Conservation (phyloP, 176 grass and related monocot species). For the Oryza coarctata region DNA sequence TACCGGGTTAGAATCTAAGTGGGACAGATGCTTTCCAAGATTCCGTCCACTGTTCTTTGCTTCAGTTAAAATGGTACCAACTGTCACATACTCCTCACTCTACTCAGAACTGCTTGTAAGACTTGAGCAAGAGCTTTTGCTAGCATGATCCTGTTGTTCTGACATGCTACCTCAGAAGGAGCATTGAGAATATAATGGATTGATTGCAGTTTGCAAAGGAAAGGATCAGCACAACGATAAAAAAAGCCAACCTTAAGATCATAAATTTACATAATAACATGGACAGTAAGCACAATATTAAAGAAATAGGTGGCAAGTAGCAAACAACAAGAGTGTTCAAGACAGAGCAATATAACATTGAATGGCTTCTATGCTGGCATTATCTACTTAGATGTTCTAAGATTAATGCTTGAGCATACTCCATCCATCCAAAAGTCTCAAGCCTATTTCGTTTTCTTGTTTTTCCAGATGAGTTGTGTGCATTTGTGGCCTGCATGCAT, state of each 20-base stretch:
- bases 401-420: too few species aligned
- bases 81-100: conserved; percentile 72
- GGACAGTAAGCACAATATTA: not conserved
- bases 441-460: too few species aligned
- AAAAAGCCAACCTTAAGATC: not conserved
- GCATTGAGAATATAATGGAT: conserved; percentile 32
- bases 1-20: conserved; percentile 98
- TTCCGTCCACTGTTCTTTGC: conserved; percentile 54
- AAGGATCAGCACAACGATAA: not conserved
- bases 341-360: not conserved
- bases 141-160: conserved; percentile 66
- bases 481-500: too few species aligned
- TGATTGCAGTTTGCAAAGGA: conserved; percentile 27
- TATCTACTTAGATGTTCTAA: not conserved
- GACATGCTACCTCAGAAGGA: conserved; percentile 65
- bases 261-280: not conserved
- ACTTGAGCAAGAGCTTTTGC: conserved; percentile 92
- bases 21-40: conserved; percentile 87
- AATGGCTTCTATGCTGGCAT: not conserved
- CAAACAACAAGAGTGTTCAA: not conserved
- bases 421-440: too few species aligned
- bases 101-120: conserved; percentile 76
- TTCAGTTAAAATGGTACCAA: conserved; percentile 82
- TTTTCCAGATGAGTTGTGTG: too few species aligned
- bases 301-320: not conserved